Evolutionary conservation across 495 filamentous ascomycete species (phyloP).

Genomic region (Hypoxylon fuscum): DNA sequence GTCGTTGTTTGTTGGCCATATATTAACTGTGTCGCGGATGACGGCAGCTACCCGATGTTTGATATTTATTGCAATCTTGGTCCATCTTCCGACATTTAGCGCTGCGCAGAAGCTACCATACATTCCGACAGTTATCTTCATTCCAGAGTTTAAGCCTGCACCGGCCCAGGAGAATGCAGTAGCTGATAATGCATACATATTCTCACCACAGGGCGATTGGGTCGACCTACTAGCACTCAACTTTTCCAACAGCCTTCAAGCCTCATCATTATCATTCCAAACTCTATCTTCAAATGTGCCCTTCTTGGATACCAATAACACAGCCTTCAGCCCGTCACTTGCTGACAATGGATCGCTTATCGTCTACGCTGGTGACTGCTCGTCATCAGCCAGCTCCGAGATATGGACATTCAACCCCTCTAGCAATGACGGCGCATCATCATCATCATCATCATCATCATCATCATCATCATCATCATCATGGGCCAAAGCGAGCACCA

Average conservation of each 20-base stretch:
- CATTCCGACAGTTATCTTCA: slow-evolving; percentile 73
- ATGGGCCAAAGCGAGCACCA: slow-evolving; percentile 42
- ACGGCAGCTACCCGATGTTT: slow-evolving; percentile 36
- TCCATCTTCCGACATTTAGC: slow-evolving; percentile 20
- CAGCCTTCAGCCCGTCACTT: slow-evolving; percentile 70
- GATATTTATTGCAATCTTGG: slow-evolving; percentile 30
- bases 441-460: too few species aligned
- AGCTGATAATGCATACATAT: slow-evolving; percentile 63
- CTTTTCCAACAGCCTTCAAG: slow-evolving; percentile 63
- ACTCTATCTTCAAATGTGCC: slow-evolving; percentile 71
- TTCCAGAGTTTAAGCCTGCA: slow-evolving; percentile 59
- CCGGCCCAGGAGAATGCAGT: slow-evolving; percentile 37
- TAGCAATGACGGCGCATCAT: slow-evolving; percentile 21
- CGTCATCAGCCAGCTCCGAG: slow-evolving; percentile 45
- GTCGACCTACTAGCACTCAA: slow-evolving; percentile 70
- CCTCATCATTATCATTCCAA: slow-evolving; percentile 60
- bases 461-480: too few species aligned
- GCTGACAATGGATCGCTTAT: slow-evolving; percentile 71
- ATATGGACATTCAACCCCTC: slow-evolving; percentile 52
- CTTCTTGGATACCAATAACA: slow-evolving; percentile 61
- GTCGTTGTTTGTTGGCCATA: slow-evolving; percentile 34
- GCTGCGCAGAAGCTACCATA: slow-evolving; percentile 69
- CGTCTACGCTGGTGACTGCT: slow-evolving; percentile 76
- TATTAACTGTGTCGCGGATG: slow-evolving; percentile 31
- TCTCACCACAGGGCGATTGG: slow-evolving; percentile 58